Evolutionary conservation across 495 filamentous ascomycete genomes (phyloP).

Genomic region (Podospora tetraspora): DNA sequence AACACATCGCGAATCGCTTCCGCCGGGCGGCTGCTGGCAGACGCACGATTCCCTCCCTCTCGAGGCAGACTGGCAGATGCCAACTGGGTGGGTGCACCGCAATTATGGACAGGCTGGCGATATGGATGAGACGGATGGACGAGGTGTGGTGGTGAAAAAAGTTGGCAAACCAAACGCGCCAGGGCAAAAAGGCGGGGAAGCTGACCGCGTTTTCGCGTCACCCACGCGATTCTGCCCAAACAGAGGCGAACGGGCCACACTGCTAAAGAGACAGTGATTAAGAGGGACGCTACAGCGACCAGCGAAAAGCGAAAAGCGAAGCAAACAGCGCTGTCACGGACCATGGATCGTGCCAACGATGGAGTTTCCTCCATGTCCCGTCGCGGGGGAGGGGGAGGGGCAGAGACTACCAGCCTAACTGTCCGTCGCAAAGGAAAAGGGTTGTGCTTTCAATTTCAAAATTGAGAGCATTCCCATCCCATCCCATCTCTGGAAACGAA

Average conservation of each 20-base stretch:
- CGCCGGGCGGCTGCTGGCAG: neutral
- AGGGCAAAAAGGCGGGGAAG: slow-evolving; percentile 17
- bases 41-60: neutral
- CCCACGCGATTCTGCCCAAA: slow-evolving; percentile 16
- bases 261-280: slow-evolving; percentile 7
- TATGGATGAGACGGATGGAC: slow-evolving; percentile 1
- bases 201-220: slow-evolving; percentile 16
- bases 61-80: neutral
- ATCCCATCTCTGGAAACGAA: neutral
- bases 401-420: neutral
- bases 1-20: neutral
- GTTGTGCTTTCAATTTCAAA: neutral
- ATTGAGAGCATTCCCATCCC: neutral
- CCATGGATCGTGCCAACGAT: slow-evolving; percentile 7
- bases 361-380: neutral
- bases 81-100: slow-evolving; percentile 1
- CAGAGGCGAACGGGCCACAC: slow-evolving; percentile 8
- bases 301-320: neutral
- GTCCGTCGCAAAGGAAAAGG: neutral
- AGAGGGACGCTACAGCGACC: slow-evolving; percentile 1
- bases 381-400: neutral
- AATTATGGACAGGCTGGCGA: slow-evolving; percentile 10
- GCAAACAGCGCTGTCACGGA: slow-evolving; percentile 9
- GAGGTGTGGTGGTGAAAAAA: slow-evolving; percentile 3
- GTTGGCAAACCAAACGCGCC: slow-evolving; percentile 7